phyloP scores from a whole-genome alignment of 768 basidiomycete species.

The Hirschioporus abietinus region DNA sequence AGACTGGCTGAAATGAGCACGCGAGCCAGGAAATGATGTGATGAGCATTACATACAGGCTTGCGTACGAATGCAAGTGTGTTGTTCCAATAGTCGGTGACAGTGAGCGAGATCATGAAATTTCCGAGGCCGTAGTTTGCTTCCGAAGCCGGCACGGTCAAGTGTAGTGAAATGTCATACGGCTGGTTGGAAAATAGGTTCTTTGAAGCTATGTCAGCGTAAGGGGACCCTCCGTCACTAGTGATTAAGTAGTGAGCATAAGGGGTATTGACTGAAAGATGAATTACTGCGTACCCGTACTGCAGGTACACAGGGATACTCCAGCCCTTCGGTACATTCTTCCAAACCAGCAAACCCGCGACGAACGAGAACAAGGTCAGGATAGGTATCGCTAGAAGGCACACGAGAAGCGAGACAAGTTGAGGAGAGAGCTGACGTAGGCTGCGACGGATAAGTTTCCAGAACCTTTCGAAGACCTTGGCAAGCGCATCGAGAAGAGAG shows the following conservation, averaged over 20 bases:
- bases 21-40: neutral
- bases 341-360: constrained; percentile 75
- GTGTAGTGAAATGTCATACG: constrained; percentile 70
- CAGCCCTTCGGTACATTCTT: constrained; percentile 64
- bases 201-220: constrained; percentile 55
- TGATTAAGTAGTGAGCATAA: neutral
- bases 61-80: constrained; percentile 54
- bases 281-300: constrained; percentile 63
- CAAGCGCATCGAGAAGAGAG: constrained; percentile 8
- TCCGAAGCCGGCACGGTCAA: constrained; percentile 61
- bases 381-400: constrained; percentile 60
- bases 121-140: constrained; percentile 69
- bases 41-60: constrained; percentile 47
- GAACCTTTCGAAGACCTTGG: constrained; percentile 18
- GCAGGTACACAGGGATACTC: constrained; percentile 62
- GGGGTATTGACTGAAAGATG: neutral
- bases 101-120: constrained; percentile 74
- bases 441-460: constrained; percentile 19
- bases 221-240: constrained; percentile 59
- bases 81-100: constrained; percentile 56
- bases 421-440: constrained; percentile 51
- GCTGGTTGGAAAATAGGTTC: constrained; percentile 50
- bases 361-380: constrained; percentile 50
- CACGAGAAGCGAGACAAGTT: constrained; percentile 60
- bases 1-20: constrained; percentile 35